phyloP scores from a whole-genome alignment of 2,329 filamentous ascomycete genomes.

The Trichoderma afroharzianum region DNA sequence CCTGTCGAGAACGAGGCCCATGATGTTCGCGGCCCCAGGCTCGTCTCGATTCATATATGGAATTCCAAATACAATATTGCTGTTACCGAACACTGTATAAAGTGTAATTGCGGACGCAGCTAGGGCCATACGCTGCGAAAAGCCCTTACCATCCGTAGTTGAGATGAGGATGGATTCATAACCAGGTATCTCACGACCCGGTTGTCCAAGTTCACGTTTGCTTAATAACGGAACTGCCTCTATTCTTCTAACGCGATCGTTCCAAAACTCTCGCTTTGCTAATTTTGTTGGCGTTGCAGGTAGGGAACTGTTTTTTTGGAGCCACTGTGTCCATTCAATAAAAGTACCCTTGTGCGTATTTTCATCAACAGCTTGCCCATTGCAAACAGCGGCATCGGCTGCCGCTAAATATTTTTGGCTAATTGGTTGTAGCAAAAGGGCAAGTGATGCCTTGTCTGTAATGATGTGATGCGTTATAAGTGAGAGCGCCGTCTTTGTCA shows the following conservation, averaged over 20 bases:
- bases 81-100: neutral
- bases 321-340: neutral
- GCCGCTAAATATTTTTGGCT: neutral
- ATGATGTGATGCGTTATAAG: neutral
- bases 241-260: neutral
- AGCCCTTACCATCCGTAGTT: neutral
- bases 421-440: neutral
- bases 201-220: neutral
- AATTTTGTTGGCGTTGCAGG: neutral
- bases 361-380: neutral
- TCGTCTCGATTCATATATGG: constrained; percentile 3
- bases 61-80: neutral
- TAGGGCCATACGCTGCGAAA: neutral
- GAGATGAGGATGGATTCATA: neutral
- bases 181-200: neutral
- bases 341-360: neutral
- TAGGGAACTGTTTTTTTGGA: neutral
- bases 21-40: neutral
- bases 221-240: neutral
- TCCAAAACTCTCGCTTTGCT: neutral
- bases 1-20: neutral
- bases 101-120: neutral
- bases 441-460: neutral
- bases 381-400: neutral
- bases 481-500: neutral